Evolutionary conservation across 352 stramenopile genomes (phyloP).

Genomic region (Globisporangium solare): DNA sequence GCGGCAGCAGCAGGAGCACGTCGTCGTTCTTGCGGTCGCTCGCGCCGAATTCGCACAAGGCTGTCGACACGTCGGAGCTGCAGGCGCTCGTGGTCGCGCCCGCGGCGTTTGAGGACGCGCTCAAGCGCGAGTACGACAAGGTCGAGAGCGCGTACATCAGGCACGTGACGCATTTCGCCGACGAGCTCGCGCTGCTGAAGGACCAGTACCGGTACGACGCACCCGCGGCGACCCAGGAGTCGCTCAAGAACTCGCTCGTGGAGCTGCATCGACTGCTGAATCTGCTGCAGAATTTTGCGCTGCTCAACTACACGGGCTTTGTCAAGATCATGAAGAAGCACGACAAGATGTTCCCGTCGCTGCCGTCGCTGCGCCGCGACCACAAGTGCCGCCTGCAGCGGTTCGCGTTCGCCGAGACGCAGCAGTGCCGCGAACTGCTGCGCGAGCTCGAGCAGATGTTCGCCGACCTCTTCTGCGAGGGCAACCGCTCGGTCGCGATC

Average conservation of each 20-base stretch:
- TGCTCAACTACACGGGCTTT: slow-evolving; percentile 98
- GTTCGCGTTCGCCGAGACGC: slow-evolving; percentile 57
- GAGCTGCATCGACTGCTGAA: slow-evolving; percentile 93
- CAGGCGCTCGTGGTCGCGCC: slow-evolving; percentile 26
- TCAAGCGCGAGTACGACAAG: slow-evolving; percentile 82
- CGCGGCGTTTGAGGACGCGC: slow-evolving; percentile 76
- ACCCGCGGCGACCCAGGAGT: slow-evolving; percentile 71
- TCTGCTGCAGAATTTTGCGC: slow-evolving; percentile 94
- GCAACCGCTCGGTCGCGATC: slow-evolving; percentile 61
- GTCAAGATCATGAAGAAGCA: slow-evolving; percentile 98
- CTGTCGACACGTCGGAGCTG: slow-evolving; percentile 21
- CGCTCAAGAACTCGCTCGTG: slow-evolving; percentile 91
- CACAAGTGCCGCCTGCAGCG: slow-evolving; percentile 47
- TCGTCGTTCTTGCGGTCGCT: slow-evolving; percentile 6
- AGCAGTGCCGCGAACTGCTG: slow-evolving; percentile 43
- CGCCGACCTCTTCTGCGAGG: slow-evolving; percentile 70
- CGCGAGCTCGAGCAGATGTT: slow-evolving; percentile 62
- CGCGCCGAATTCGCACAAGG: slow-evolving; percentile 9
- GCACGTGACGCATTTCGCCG: slow-evolving; percentile 77
- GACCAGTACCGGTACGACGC: slow-evolving; percentile 55
- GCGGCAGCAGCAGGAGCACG: slow-evolving; percentile 18
- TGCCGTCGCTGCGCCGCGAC: slow-evolving; percentile 27
- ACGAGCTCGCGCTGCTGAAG: slow-evolving; percentile 84
- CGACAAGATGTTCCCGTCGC: slow-evolving; percentile 81
- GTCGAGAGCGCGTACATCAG: slow-evolving; percentile 90